These are phyloP conservation scores for Xylaria scruposa DNA, from an alignment of 495 filamentous ascomycete genomes.

Conservation along the genomic window DNA sequence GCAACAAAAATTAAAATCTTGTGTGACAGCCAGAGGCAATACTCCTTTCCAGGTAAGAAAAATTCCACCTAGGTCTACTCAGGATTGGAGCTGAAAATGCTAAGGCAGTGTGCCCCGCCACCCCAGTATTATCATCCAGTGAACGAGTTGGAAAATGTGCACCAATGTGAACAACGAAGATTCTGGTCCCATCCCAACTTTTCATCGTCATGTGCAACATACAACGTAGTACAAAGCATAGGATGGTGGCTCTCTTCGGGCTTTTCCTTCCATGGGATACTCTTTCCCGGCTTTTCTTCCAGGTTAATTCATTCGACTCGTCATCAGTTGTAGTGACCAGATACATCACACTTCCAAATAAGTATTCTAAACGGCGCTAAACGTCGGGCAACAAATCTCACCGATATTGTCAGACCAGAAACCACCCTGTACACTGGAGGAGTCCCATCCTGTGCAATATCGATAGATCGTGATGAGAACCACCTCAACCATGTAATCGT, in stretches of 20 bases:
- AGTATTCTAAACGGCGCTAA: neutral
- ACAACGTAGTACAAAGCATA: neutral
- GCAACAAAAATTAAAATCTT: too few species aligned
- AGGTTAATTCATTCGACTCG: too few species aligned
- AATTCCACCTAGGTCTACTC: neutral
- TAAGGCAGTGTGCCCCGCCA: neutral
- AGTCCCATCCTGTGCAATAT: neutral
- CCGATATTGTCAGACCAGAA: neutral
- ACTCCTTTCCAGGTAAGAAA: neutral
- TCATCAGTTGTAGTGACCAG: neutral
- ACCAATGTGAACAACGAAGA: neutral
- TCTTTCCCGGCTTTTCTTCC: too few species aligned
- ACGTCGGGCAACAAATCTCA: neutral
- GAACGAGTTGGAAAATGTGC: neutral
- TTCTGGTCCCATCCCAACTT: neutral
- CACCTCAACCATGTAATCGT: neutral
- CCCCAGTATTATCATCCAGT: neutral
- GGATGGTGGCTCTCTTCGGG: neutral
- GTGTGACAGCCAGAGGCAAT: too few species aligned
- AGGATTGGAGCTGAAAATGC: neutral
- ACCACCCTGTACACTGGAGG: neutral
- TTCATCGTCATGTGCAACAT: neutral
- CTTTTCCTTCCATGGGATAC: neutral
- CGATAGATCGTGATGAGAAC: neutral
- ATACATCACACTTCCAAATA: neutral